phyloP scores from a whole-genome alignment of 164 flowering plant genomes.

The Stephania cephalantha region DNA sequence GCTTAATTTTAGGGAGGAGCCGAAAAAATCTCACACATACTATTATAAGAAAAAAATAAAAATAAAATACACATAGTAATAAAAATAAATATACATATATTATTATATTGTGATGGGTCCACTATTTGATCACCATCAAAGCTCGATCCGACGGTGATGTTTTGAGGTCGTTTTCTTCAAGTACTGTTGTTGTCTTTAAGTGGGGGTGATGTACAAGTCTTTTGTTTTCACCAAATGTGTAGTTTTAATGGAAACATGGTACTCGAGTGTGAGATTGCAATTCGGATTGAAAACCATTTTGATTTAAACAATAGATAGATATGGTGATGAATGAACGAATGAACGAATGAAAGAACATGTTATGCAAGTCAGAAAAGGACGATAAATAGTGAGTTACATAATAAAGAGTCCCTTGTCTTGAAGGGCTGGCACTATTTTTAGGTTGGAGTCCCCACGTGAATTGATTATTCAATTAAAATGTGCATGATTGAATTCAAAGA shows the following conservation, averaged over 20 bases:
- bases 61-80: too few relatives aligned
- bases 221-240: background rate
- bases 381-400: background rate
- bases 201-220: background rate
- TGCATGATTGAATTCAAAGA: too few relatives aligned
- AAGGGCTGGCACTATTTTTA: too few relatives aligned
- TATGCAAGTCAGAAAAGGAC: background rate
- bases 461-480: too few relatives aligned
- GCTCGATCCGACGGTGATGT: constrained; percentile 11
- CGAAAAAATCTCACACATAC: too few relatives aligned
- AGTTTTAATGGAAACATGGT: background rate
- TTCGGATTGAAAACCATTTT: background rate
- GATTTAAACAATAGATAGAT: too few relatives aligned
- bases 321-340: background rate
- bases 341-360: background rate
- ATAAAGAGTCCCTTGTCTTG: too few relatives aligned
- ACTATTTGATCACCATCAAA: constrained; percentile 1
- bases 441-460: background rate
- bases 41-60: too few relatives aligned
- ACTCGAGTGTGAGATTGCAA: background rate
- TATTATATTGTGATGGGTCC: background rate
- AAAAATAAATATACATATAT: background rate
- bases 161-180: constrained; percentile 1
- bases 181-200: background rate
- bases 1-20: too few relatives aligned